These are phyloP conservation scores for Panaeolus cyanescens DNA, from an alignment of 768 basidiomycete species.

Conservation along the genomic window DNA sequence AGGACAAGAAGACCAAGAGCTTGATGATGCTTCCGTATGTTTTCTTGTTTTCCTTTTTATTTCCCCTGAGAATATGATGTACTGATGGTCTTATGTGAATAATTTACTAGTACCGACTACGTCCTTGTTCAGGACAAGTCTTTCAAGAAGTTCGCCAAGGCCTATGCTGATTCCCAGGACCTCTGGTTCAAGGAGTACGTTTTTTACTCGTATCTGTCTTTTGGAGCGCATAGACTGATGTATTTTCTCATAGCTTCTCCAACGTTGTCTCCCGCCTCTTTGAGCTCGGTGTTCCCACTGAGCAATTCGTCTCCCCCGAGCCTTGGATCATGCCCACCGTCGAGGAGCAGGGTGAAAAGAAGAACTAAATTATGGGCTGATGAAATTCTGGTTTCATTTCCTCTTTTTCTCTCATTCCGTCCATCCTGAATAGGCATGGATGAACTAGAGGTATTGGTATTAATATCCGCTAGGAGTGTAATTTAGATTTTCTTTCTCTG, in stretches of 20 bases:
- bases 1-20: slow-evolving; percentile 85
- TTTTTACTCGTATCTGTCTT: not conserved
- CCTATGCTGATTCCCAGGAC: slow-evolving; percentile 83
- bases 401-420: too few species aligned
- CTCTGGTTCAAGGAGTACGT: slow-evolving; percentile 94
- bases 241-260: slow-evolving; percentile 65
- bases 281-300: slow-evolving; percentile 88
- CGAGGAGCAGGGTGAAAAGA: slow-evolving; percentile 39
- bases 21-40: slow-evolving; percentile 97
- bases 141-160: slow-evolving; percentile 87
- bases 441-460: slow-evolving; percentile 1
- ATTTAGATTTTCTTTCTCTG: not conserved
- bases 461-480: slow-evolving; percentile 3
- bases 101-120: slow-evolving; percentile 83
- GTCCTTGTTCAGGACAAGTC: slow-evolving; percentile 86
- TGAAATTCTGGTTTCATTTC: not conserved
- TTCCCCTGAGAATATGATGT: not conserved
- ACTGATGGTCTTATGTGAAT: slow-evolving; percentile 3
- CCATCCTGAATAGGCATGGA: not conserved
- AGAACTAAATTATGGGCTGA: slow-evolving; percentile 12
- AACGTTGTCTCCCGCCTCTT: slow-evolving; percentile 75
- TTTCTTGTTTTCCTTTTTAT: not conserved
- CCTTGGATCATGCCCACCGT: slow-evolving; percentile 73
- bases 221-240: slow-evolving; percentile 9
- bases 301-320: slow-evolving; percentile 74